These are phyloP conservation scores for Nitzschia putrida DNA, from an alignment of 108 stramenopile genomes.

Conservation along the genomic window DNA sequence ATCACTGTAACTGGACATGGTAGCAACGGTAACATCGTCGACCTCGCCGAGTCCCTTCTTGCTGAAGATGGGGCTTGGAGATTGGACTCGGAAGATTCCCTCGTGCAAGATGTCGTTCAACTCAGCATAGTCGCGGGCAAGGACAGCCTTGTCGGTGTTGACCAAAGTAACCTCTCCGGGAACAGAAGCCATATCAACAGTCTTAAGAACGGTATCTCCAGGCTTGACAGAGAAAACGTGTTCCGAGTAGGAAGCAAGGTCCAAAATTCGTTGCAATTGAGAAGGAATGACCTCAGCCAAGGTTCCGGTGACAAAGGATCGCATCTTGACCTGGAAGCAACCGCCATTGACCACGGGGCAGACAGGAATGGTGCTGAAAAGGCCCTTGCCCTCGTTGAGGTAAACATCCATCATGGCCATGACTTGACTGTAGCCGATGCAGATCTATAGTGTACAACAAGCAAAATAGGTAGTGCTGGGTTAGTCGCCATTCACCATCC, in stretches of 20 bases:
- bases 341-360: not conserved
- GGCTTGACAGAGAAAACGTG: not conserved
- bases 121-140: constrained; percentile 12
- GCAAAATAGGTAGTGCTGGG: too few species aligned
- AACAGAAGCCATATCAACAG: constrained; percentile 18
- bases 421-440: constrained; percentile 15
- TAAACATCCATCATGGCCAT: constrained; percentile 6
- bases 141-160: constrained; percentile 2
- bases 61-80: too few species aligned
- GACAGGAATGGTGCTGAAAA: not conserved
- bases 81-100: constrained; percentile 13
- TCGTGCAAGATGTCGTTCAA: constrained; percentile 8
- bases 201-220: constrained; percentile 4
- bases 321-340: constrained; percentile 12
- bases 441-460: not conserved
- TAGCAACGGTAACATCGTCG: too few species aligned
- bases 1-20: too few species aligned
- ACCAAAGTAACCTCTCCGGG: constrained; percentile 15
- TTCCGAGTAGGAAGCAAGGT: constrained; percentile 8
- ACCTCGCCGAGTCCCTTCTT: too few species aligned
- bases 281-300: constrained; percentile 2
- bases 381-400: constrained; percentile 5
- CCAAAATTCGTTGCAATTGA: constrained; percentile 9
- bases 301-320: not conserved
- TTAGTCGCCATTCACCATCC: constrained; percentile 20